These are phyloP conservation scores for Alternaria gaisen DNA, from an alignment of 2,329 filamentous ascomycete species.

Conservation along the genomic window DNA sequence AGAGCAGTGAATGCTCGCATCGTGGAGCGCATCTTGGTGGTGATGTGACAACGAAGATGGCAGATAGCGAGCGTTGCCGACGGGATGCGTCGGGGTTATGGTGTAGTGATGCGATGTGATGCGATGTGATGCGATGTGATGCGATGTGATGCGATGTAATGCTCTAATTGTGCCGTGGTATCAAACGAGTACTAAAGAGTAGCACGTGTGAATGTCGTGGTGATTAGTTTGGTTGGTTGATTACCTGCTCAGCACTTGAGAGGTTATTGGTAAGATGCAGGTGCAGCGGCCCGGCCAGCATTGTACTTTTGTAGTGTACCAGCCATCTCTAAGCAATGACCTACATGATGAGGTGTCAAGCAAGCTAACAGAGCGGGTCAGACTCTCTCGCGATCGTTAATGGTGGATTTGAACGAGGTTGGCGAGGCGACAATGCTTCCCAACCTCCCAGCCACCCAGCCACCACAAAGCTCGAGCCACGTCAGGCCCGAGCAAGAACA, in stretches of 20 bases:
- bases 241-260: conserved; percentile 34
- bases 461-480: too few species aligned
- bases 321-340: conserved; percentile 45
- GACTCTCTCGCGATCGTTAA: background rate
- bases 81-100: conserved; percentile 8
- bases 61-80: conserved; percentile 14
- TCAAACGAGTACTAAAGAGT: conserved; percentile 16
- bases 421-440: conserved; percentile 31
- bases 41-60: conserved; percentile 13
- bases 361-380: conserved; percentile 31
- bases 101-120: conserved; percentile 9
- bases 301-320: conserved; percentile 42
- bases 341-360: conserved; percentile 37
- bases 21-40: conserved; percentile 45
- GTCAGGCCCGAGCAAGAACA: conserved; percentile 5
- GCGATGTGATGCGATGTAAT: background rate
- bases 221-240: conserved; percentile 12
- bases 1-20: conserved; percentile 49
- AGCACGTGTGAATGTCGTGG: conserved; percentile 19
- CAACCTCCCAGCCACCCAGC: conserved; percentile 33
- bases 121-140: conserved; percentile 4
- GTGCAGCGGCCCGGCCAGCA: conserved; percentile 23
- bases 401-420: conserved; percentile 42
- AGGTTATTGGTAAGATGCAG: conserved; percentile 33
- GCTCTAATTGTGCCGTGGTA: conserved; percentile 13